Base-by-base conservation (phyloP, 2,329 filamentous ascomycete species). In the Dryadomyces quercus-mongolicae region DNA sequence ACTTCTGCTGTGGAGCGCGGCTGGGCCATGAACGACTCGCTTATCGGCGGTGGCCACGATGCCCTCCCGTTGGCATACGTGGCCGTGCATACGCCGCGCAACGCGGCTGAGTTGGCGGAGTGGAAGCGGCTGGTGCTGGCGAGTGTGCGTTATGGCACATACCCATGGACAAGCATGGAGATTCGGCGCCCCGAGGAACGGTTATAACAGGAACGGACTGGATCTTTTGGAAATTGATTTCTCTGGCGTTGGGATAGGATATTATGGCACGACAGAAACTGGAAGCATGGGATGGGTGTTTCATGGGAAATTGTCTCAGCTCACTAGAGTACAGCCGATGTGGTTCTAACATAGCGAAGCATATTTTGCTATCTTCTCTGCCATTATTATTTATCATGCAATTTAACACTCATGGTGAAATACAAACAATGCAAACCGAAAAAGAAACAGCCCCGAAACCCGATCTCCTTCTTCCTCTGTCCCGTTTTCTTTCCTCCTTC, bases 51-150 rank as follows among this genome's bases (percentile, higher is more conserved):
- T n/a, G 38, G 12, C 38, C 38, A 42, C 38, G 12, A 13, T 42
- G 38, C 38, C 38, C 42, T 44, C 42, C 42, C 44, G 4, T 20
- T 48, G 20, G 44, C 54, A 42, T 73, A 70, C 52, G 62, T 72
- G 21, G 49, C 71, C 46, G 49, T 73, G 1, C 72, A 72, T 21
- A 68, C 70, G 51, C 71, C 70, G 38, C 59, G 71, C 25, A 61
- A 69, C 16, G 62, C 63, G 18, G 60, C 43, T 0, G 71, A 73
- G 59, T 63, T 68, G 40, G 63, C 59, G 40, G 61, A 66, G n/a
- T 68, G 67, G 65, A 63, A 60, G 57, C 52, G 49, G 21, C 56
- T 64, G 18, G 58, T 61, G 13, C 52, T 59, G 49, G 64, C 64
- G 3, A 58, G 57, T 42, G 56, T 57, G 34, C 54, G 54, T 1